phyloP scores from a whole-genome alignment of 1,284 basidiomycete species.

The Cryptococcus sp. region DNA sequence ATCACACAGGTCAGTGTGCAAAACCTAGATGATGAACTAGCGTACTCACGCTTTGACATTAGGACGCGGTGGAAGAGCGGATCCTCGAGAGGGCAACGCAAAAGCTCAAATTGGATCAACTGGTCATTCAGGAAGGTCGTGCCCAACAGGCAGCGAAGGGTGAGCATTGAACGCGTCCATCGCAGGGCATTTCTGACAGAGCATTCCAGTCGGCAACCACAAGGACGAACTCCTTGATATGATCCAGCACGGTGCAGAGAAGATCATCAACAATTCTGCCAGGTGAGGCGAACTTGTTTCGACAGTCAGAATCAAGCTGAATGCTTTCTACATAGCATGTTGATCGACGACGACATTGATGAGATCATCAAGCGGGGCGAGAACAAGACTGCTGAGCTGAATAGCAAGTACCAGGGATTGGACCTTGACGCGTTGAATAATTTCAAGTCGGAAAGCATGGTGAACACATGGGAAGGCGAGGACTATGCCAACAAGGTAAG shows the following conservation, averaged over 20 bases:
- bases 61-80: slow-evolving; percentile 90
- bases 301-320: slow-evolving; percentile 10
- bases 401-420: slow-evolving; percentile 88
- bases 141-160: slow-evolving; percentile 56
- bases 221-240: slow-evolving; percentile 98
- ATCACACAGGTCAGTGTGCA: slow-evolving; percentile 71
- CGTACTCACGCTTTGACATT: background rate
- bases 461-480: slow-evolving; percentile 96
- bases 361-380: slow-evolving; percentile 91
- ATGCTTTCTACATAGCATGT: slow-evolving; percentile 58
- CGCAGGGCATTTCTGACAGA: too few species aligned
- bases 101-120: slow-evolving; percentile 91
- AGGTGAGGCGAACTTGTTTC: slow-evolving; percentile 26
- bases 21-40: background rate
- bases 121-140: slow-evolving; percentile 96
- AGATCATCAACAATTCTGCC: slow-evolving; percentile 78
- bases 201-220: slow-evolving; percentile 67
- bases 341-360: slow-evolving; percentile 92
- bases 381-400: slow-evolving; percentile 83
- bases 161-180: slow-evolving; percentile 5
- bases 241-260: slow-evolving; percentile 97
- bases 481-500: slow-evolving; percentile 76
- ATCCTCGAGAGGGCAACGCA: slow-evolving; percentile 97
- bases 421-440: slow-evolving; percentile 95
- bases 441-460: slow-evolving; percentile 86